Evolutionary conservation across 192 early-diverging fungal species (phyloP), one percentile per base, ranked within the genome.

Genomic region (Podila epicladia): DNA sequence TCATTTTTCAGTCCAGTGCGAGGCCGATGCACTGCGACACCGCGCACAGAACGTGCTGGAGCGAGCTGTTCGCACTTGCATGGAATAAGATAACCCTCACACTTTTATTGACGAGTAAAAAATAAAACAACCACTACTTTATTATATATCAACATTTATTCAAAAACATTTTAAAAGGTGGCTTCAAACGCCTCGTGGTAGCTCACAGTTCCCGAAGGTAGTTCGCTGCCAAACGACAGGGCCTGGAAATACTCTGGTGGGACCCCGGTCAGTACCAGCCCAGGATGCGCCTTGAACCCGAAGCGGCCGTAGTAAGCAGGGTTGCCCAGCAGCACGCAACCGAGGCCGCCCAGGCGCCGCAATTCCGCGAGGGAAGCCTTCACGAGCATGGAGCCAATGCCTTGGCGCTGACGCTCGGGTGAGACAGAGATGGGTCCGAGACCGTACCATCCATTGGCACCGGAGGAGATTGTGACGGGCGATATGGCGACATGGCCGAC

Each of bases 21-120:
- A 78, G 35, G 64, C 75, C 12, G 75, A 78, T 53, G 75, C 75
- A 0, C 37, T 78, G 50, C 57, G 75, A 9, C 75, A 78, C 49
- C 69, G 75, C 5, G 65, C 75, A 17, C 75, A 78, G 60, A 78
- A 78, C 60, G 75, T 78, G 6, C 48, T 78, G 31, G 75, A 78
- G 65, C 75, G 75, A 58, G 75, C 75, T 57, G 75, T 78, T 1
- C 48, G 75, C 15, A 78, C 75, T 24, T 78, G 75, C 38, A 48
- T 78, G 64, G 69, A 78, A 20, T 63, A 35, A 62, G 32, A 45
- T 45, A 45, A 4, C 41, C 41, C 1, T 15, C 13, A 3, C 15
- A 9, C 38, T 41, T 41, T 9, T 2, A 41, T 41, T 9, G 38
- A 41, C 17, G 13, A 45, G 11, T 45, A 45, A 45, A 45, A 45